These are phyloP conservation scores for Pseudonectria buxi DNA, from an alignment of 2,329 filamentous ascomycete genomes.

Conservation along the genomic window DNA sequence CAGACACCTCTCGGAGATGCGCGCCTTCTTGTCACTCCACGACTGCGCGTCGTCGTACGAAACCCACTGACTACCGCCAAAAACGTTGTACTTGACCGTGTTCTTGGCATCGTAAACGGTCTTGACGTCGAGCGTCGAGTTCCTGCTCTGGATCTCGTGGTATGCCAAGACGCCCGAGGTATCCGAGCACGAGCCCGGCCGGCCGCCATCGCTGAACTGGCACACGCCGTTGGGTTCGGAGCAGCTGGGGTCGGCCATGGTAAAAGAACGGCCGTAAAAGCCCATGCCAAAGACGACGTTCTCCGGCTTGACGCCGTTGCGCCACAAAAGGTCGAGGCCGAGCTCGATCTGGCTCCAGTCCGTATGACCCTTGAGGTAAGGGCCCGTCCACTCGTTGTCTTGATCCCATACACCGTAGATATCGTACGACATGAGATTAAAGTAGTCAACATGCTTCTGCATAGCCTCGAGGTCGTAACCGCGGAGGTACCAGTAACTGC, in stretches of 20 bases:
- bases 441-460: conserved; percentile 19
- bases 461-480: conserved; percentile 4
- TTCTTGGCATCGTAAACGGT: conserved; percentile 20
- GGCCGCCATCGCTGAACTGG: conserved; percentile 12
- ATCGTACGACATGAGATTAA: conserved; percentile 34
- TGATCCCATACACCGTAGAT: conserved; percentile 32
- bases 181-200: conserved; percentile 19
- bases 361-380: conserved; percentile 29
- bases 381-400: conserved; percentile 17
- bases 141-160: conserved; percentile 27
- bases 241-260: conserved; percentile 3
- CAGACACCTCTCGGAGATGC: conserved; percentile 11
- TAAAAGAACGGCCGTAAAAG: conserved; percentile 29
- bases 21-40: conserved; percentile 15
- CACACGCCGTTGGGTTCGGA: conserved; percentile 5
- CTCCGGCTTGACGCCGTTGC: conserved; percentile 28
- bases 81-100: conserved; percentile 28
- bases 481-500: conserved; percentile 8
- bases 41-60: conserved; percentile 27
- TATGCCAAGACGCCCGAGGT: conserved; percentile 25
- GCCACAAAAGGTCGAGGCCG: conserved; percentile 35
- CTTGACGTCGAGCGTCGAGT: conserved; percentile 7
- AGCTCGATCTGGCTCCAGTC: conserved; percentile 34
- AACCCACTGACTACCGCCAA: conserved; percentile 30
- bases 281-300: conserved; percentile 35